These are phyloP conservation scores for Hordeum marinum DNA, from an alignment of 176 grass and related monocot genomes.

Conservation along the genomic window DNA sequence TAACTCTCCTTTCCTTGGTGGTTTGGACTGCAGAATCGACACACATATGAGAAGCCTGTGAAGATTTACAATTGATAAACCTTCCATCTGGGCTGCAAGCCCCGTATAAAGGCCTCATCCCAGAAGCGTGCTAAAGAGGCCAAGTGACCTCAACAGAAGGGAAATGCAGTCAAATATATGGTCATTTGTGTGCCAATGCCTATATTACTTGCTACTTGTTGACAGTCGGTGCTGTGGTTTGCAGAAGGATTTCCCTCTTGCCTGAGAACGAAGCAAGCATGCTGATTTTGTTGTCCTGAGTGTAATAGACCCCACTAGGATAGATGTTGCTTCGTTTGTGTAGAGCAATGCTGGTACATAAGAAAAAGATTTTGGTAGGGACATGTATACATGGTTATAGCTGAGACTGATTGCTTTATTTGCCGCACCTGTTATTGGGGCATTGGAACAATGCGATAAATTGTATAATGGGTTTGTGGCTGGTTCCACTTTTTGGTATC, in stretches of 20 bases:
- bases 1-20: slow-evolving; percentile 14
- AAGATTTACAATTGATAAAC: slow-evolving; percentile 67
- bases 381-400: slow-evolving; percentile 50
- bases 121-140: not conserved
- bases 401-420: slow-evolving; percentile 21
- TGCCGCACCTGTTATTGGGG: slow-evolving; percentile 10
- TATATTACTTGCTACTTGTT: slow-evolving; percentile 4
- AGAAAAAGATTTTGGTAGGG: slow-evolving; percentile 54
- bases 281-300: slow-evolving; percentile 24
- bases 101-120: not conserved
- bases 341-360: slow-evolving; percentile 57
- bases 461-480: slow-evolving; percentile 40
- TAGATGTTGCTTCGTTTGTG: slow-evolving; percentile 56
- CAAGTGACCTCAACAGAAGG: not conserved
- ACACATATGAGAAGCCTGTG: slow-evolving; percentile 68
- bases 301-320: slow-evolving; percentile 43
- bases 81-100: not conserved
- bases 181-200: slow-evolving; percentile 6
- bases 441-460: slow-evolving; percentile 29
- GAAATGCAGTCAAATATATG: slow-evolving; percentile 1
- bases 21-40: slow-evolving; percentile 53
- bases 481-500: slow-evolving; percentile 18
- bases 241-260: not conserved
- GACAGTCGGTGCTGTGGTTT: slow-evolving; percentile 4
- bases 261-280: slow-evolving; percentile 11